phyloP scores from a whole-genome alignment of 768 basidiomycete genomes.

The Fomitopsis serialis region DNA sequence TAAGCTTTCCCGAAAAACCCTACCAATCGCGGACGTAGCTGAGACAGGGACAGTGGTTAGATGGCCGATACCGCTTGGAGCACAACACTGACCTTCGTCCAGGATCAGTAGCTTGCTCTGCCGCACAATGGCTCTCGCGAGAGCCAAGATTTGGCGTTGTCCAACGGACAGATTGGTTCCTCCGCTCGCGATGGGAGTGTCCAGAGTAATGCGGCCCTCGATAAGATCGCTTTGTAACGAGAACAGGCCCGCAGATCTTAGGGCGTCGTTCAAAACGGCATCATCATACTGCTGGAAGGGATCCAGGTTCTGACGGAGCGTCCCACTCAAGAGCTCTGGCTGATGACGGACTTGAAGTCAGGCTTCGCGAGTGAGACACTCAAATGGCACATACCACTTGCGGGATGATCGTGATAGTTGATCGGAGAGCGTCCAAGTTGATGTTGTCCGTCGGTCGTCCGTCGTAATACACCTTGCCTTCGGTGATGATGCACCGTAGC shows the following conservation, averaged over 20 bases:
- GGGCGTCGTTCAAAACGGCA: slow-evolving; percentile 40
- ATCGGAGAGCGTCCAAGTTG: slow-evolving; percentile 42
- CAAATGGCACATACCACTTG: slow-evolving; percentile 27
- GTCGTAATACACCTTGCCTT: slow-evolving; percentile 42
- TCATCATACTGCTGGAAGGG: slow-evolving; percentile 55
- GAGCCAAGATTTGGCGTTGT: slow-evolving; percentile 53
- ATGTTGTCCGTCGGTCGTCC: slow-evolving; percentile 33
- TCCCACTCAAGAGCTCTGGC: slow-evolving; percentile 51
- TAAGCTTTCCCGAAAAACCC: too few species aligned
- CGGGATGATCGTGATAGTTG: slow-evolving; percentile 41
- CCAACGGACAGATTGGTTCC: slow-evolving; percentile 48
- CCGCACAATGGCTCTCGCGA: slow-evolving; percentile 54
- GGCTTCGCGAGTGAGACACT: too few species aligned
- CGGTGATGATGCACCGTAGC: slow-evolving; percentile 43
- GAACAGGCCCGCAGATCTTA: slow-evolving; percentile 43
- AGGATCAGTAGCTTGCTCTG: slow-evolving; percentile 52
- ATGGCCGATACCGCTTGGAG: too few species aligned
- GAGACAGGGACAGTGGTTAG: too few species aligned
- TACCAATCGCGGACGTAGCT: slow-evolving; percentile 9
- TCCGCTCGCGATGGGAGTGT: slow-evolving; percentile 39
- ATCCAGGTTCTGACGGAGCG: slow-evolving; percentile 52
- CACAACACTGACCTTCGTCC: slow-evolving; percentile 58
- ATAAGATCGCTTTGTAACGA: slow-evolving; percentile 29
- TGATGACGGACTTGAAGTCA: too few species aligned
- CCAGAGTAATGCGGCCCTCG: slow-evolving; percentile 36